Evolutionary conservation across 2,329 filamentous ascomycete species (phyloP).

Genomic region (Penicillium italicum): DNA sequence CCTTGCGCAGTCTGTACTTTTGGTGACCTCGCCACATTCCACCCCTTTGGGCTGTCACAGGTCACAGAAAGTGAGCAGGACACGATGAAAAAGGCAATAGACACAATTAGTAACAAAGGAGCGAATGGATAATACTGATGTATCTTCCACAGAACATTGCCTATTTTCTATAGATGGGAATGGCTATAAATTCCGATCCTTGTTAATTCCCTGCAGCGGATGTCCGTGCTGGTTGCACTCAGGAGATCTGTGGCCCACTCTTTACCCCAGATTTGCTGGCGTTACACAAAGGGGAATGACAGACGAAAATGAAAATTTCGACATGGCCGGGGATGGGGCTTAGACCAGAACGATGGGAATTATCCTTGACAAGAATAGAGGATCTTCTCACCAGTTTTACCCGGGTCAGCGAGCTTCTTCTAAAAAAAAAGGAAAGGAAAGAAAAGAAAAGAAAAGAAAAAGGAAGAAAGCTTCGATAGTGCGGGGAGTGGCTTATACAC

Average conservation of each 20-base stretch:
- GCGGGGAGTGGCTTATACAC: conserved; percentile 1
- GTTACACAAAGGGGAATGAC: conserved; percentile 11
- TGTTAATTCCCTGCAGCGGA: conserved; percentile 28
- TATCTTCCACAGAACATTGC: not conserved
- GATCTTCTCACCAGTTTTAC: not conserved
- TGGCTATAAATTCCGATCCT: conserved; percentile 13
- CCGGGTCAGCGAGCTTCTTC: not conserved
- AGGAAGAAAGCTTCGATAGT: not conserved
- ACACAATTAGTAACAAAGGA: not conserved
- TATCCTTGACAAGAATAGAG: not conserved
- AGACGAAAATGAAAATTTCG: conserved; percentile 8
- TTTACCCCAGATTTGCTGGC: conserved; percentile 26
- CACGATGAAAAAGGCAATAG: not conserved
- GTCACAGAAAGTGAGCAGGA: not conserved
- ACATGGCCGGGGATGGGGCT: conserved; percentile 7
- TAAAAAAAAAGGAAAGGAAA: not conserved
- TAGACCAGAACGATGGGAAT: not conserved
- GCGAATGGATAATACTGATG: not conserved
- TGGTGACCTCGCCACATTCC: conserved; percentile 20
- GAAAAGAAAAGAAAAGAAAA: not conserved
- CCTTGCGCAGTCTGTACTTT: conserved; percentile 15
- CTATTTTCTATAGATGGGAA: not conserved
- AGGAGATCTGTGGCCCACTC: conserved; percentile 28
- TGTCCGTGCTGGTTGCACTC: conserved; percentile 24
- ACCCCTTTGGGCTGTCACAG: conserved; percentile 5